These are phyloP conservation scores for Phyllosticta ampelicida DNA, from an alignment of 2,329 filamentous ascomycete species.

Conservation along the genomic window DNA sequence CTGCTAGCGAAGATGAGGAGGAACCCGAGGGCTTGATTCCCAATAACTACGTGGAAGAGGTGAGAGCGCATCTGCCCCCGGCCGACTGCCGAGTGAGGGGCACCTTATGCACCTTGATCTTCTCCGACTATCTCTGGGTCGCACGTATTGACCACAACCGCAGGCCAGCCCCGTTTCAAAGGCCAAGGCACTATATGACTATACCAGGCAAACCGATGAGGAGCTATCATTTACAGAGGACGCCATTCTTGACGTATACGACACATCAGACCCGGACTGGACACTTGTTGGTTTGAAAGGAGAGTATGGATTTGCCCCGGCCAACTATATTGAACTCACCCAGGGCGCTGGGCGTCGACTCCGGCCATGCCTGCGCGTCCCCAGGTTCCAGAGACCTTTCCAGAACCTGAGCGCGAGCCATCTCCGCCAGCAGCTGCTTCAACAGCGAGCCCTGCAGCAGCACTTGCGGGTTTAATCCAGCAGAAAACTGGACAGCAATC, in stretches of 20 bases:
- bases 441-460: constrained; percentile 45
- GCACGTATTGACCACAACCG: constrained; percentile 6
- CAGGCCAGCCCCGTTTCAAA: constrained; percentile 56
- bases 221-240: constrained; percentile 94
- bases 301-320: constrained; percentile 87
- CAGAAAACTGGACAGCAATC: constrained; percentile 54
- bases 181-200: constrained; percentile 95
- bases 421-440: constrained; percentile 33
- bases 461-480: constrained; percentile 43
- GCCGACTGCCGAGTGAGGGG: neutral
- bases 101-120: neutral
- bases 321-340: constrained; percentile 83
- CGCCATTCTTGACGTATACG: constrained; percentile 70
- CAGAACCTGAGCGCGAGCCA: constrained; percentile 33
- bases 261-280: constrained; percentile 90
- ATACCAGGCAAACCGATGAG: constrained; percentile 92
- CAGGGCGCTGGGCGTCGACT: constrained; percentile 33
- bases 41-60: constrained; percentile 91
- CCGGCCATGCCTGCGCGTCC: constrained; percentile 31
- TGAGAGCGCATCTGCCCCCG: constrained; percentile 34
- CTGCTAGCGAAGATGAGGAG: constrained; percentile 67
- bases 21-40: constrained; percentile 85
- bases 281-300: constrained; percentile 75
- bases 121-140: neutral
- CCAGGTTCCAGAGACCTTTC: constrained; percentile 28